Evolutionary conservation across 1,139 yeast genomes (phyloP), one percentile per base, ranked within the genome.

Genomic region (Scheffersomyces titani): DNA sequence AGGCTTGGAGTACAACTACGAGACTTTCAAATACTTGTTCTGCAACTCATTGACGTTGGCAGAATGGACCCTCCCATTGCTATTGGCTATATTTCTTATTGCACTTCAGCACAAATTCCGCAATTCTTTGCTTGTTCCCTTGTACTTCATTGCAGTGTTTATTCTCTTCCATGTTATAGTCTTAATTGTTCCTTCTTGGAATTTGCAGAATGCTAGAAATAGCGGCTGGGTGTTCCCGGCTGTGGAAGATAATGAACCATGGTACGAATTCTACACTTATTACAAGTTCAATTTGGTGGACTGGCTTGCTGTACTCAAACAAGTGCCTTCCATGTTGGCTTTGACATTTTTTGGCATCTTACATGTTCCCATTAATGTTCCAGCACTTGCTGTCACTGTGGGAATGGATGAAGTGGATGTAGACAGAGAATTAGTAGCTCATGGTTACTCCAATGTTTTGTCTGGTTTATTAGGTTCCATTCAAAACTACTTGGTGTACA

Each of bases 311-410:
- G 80, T 94, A 46, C 56, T 86, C 2, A 78, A 82, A 57, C 92
- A 93, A 64, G 61, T 92, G 18, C 99, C 99, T 6, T 89, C 97
- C 4, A 94, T 94, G 98, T 76, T 94, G 60, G 99, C 99, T 0
- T 77, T 94, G 61, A 93, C 99, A 0, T 94, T 94, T 70, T 94
- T 94, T 67, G 99, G 99, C 5, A 89, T 94, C 50, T 76, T 94
- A 55, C 99, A 94, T 69, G 99, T 94, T 13, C 99, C 99, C 5
- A 94, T 94, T 61, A 94, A 94, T 69, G 98, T 94, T 6, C 99
- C 99, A 2, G 98, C 99, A 0, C 78, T 94, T 56, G 98, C 98
- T 0, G 96, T 94, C 19, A 89, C 97, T 2, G 83, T 91, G 4
- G 92, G 92, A 5, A 89, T 90, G 82, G 94, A 89, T 69, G 89